Percentiles rank a stretch among this genome's conserved stretches.
phyloP scores from a whole-genome alignment of 352 stramenopile species.

The Nothophytophthora sp. region DNA sequence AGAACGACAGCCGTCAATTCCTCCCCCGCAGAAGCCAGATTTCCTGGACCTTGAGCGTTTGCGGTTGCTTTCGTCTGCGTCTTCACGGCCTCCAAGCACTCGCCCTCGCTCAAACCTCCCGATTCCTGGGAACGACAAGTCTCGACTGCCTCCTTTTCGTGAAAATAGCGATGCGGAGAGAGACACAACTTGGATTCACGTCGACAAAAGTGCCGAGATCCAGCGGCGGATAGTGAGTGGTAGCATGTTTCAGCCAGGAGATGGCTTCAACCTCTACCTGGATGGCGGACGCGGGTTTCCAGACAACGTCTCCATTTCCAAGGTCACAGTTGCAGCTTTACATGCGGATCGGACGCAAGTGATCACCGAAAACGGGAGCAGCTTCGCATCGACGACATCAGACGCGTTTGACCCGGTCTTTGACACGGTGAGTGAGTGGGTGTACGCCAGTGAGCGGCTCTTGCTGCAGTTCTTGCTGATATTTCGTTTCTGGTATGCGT shows the following conservation, averaged over 20 bases:
- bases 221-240: constrained; percentile 19
- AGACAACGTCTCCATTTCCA: constrained; percentile 67
- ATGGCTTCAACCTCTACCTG: constrained; percentile 84
- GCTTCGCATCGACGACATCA: constrained; percentile 19
- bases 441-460: neutral
- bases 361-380: constrained; percentile 22
- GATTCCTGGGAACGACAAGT: constrained; percentile 12
- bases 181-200: constrained; percentile 31
- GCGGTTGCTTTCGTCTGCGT: constrained; percentile 25
- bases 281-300: constrained; percentile 77
- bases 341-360: constrained; percentile 49
- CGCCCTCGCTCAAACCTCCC: constrained; percentile 26
- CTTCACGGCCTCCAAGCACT: constrained; percentile 28
- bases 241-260: constrained; percentile 50
- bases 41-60: constrained; percentile 40
- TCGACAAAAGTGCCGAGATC: constrained; percentile 40
- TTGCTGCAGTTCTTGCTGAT: neutral
- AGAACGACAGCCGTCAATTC: constrained; percentile 2
- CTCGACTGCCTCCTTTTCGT: constrained; percentile 22
- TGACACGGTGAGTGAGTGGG: constrained; percentile 41
- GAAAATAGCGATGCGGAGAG: constrained; percentile 19
- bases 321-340: constrained; percentile 68
- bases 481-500: constrained; percentile 5
- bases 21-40: constrained; percentile 19
- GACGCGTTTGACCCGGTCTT: constrained; percentile 49